Percentiles rank a stretch among this genome's conserved stretches.
These are phyloP conservation scores for Immersiella caudata DNA, from an alignment of 495 filamentous ascomycete species.

Conservation along the genomic window DNA sequence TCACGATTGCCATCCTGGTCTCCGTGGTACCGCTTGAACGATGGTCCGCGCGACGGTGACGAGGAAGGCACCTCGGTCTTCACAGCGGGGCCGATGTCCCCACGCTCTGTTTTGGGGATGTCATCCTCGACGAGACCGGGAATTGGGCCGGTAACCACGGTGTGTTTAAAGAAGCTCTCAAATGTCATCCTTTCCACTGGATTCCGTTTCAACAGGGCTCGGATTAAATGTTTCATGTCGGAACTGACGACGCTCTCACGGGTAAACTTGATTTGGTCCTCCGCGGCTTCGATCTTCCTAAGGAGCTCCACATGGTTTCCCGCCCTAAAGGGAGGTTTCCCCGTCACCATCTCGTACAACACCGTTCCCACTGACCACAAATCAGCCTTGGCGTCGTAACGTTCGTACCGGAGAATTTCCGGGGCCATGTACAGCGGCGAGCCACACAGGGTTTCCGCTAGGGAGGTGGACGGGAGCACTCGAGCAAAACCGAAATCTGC, in stretches of 20 bases:
- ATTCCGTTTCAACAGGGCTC: conserved; percentile 77
- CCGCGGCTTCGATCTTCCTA: conserved; percentile 82
- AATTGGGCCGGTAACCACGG: conserved; percentile 75
- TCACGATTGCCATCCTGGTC: conserved; percentile 39
- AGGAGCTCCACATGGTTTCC: conserved; percentile 93
- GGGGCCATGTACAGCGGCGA: conserved; percentile 99
- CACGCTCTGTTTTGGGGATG: conserved; percentile 47
- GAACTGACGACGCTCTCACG: conserved; percentile 70
- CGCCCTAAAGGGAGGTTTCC: conserved; percentile 87
- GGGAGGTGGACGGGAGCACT: conserved; percentile 80
- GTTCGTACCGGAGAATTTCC: conserved; percentile 95
- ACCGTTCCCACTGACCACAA: conserved; percentile 98
- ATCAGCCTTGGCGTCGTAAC: conserved; percentile 96
- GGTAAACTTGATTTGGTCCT: conserved; percentile 82
- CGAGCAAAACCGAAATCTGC: conserved; percentile 98
- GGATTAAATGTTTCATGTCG: conserved; percentile 80
- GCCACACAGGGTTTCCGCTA: conserved; percentile 94
- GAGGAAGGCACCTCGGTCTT: conserved; percentile 35
- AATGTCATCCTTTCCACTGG: conserved; percentile 84
- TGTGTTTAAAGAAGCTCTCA: conserved; percentile 74
- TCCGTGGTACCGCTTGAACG: conserved; percentile 30
- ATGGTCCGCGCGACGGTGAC: conserved; percentile 25
- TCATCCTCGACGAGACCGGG: conserved; percentile 83
- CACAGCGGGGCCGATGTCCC: conserved; percentile 30
- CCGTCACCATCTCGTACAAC: conserved; percentile 90